Evolutionary conservation across 176 grass and related monocot genomes (phyloP), one percentile per base, ranked within the genome.

Genomic region (Oryza nivara): DNA sequence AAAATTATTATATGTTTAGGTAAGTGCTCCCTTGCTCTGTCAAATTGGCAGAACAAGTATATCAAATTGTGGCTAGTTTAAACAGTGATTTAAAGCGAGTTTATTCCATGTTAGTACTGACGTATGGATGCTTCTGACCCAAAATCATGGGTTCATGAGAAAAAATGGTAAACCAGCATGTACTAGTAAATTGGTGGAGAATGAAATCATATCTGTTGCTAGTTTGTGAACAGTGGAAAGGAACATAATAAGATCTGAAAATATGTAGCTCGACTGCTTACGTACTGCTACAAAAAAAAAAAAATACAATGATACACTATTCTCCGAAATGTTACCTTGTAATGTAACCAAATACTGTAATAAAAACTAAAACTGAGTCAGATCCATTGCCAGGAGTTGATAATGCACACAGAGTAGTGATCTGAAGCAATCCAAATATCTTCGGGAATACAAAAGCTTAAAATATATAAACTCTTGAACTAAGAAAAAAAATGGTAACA

Each of bases 1-100:
- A 83, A 15, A 9, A 64, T 28, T 14, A 76, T 54, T 71, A 34
- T 72, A 49, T 61, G 14, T 76, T 89, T 34, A 51, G 7, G 22
- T 77, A 67, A 78, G 54, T 38, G 20, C 67, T 9, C 68, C 46
- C 69, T 74, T 60, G 35, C 36, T 73, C 66, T 77, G 52, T 40
- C 76, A 77, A 78, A 83, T 44, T 64, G 63, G 44, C 26, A 30
- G 70, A 38, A 14, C 32, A 13, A 61, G 36, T 51, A 83, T 34
- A 77, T 46, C 20, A 56, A 60, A 84, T 4, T 72, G 69, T 49
- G 38, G 3, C 54, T 11, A 68, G 25, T 22, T 84, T 58, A 56
- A 58, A 41, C 9, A 20, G 14, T 81, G 65, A 14, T 4, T 77
- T 70, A 41, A 54, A 70, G 35, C 3, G 34, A 56, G 36, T 68